Evolutionary conservation across 1,139 yeast species (phyloP).

Genomic region (Taiozyma sp.): DNA sequence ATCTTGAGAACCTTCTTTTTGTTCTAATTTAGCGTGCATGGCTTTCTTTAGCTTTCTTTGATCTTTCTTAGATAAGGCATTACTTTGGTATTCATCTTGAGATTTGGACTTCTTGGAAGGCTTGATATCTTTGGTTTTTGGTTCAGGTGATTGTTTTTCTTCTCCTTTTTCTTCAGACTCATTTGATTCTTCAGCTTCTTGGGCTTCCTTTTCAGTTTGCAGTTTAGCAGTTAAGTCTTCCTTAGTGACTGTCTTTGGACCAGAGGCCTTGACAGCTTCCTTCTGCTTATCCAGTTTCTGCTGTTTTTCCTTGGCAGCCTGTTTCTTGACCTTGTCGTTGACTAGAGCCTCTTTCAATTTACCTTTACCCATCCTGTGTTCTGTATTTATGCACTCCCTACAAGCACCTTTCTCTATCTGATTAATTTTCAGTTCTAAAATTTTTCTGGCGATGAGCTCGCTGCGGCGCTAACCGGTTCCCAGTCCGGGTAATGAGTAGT

Average conservation of each 20-base stretch:
- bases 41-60: constrained; percentile 56
- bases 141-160: constrained; percentile 3
- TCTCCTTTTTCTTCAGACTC: constrained; percentile 14
- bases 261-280: constrained; percentile 23
- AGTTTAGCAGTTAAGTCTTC: constrained; percentile 22
- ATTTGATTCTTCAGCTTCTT: constrained; percentile 15
- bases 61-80: constrained; percentile 53
- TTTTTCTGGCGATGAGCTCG: constrained; percentile 1
- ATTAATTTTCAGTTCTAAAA: background rate
- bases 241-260: constrained; percentile 29
- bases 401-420: background rate
- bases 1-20: constrained; percentile 20
- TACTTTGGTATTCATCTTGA: constrained; percentile 39
- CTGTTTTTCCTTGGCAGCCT: constrained; percentile 20
- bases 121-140: constrained; percentile 12
- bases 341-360: constrained; percentile 29
- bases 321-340: constrained; percentile 24
- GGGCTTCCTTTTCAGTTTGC: constrained; percentile 9
- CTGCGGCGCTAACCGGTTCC: background rate
- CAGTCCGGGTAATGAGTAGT: background rate
- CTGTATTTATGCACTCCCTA: background rate
- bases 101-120: background rate
- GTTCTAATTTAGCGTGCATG: constrained; percentile 24
- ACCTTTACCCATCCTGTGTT: constrained; percentile 30
- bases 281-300: constrained; percentile 21